phyloP scores from a whole-genome alignment of 768 basidiomycete genomes.

The Boletus rubroflammeus region DNA sequence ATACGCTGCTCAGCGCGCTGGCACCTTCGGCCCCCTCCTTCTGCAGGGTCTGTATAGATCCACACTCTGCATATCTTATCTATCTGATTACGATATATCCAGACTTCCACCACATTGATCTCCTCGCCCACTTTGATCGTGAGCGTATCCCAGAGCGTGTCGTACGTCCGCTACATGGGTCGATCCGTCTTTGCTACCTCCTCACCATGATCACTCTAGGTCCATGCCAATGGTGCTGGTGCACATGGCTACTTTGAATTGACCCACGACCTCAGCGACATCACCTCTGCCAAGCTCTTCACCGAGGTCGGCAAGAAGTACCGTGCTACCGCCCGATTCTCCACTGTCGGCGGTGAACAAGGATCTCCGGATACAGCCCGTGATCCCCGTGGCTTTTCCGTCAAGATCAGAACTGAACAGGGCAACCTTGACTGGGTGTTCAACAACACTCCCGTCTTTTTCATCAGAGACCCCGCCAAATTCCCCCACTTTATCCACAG shows the following conservation, averaged over 20 bases:
- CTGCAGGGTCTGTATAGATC: slow-evolving; percentile 63
- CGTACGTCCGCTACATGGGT: slow-evolving; percentile 39
- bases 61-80: not conserved
- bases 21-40: slow-evolving; percentile 75
- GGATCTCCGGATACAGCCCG: slow-evolving; percentile 92
- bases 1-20: slow-evolving; percentile 75
- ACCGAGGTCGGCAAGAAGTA: slow-evolving; percentile 64
- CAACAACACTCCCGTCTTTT: slow-evolving; percentile 92
- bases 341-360: slow-evolving; percentile 85
- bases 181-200: not conserved
- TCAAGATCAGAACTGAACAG: slow-evolving; percentile 85
- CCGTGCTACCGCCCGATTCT: slow-evolving; percentile 80
- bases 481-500: slow-evolving; percentile 96
- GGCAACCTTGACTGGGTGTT: slow-evolving; percentile 92
- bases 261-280: slow-evolving; percentile 80
- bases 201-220: slow-evolving; percentile 43
- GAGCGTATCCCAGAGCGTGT: slow-evolving; percentile 97
- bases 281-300: slow-evolving; percentile 71
- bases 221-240: slow-evolving; percentile 90
- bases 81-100: slow-evolving; percentile 14
- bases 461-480: slow-evolving; percentile 81
- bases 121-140: slow-evolving; percentile 88
- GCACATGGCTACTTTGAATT: slow-evolving; percentile 93
- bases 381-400: slow-evolving; percentile 90
- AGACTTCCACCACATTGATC: slow-evolving; percentile 89